Evolutionary conservation across 2,329 filamentous ascomycete genomes (phyloP).

Genomic region (Epichloe bromicola): DNA sequence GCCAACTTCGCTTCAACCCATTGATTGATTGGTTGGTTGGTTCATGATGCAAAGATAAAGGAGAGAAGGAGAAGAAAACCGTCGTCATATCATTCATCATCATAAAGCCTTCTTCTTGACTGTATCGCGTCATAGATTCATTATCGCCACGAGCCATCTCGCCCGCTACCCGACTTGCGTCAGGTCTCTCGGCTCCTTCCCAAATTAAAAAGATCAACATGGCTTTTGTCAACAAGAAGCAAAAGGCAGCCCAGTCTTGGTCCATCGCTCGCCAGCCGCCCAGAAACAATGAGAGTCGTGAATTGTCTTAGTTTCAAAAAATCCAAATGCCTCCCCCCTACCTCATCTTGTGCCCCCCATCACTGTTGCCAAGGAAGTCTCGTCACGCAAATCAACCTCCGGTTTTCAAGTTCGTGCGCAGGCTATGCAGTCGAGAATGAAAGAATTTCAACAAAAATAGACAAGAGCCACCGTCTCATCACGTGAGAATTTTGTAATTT

Average conservation of each 20-base stretch:
- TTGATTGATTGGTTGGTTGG: neutral
- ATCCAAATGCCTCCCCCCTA: neutral
- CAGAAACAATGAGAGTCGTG: neutral
- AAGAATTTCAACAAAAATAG: neutral
- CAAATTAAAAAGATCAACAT: neutral
- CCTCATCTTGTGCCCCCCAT: neutral
- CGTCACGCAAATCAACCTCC: neutral
- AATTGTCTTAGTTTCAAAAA: neutral
- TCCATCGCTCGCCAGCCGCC: neutral
- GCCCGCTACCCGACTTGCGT: neutral
- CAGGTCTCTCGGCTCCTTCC: neutral
- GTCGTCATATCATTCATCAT: constrained; percentile 1
- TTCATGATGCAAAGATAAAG: neutral
- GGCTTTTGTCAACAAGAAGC: neutral
- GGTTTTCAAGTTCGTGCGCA: neutral
- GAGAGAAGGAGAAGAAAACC: neutral
- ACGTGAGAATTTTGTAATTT: neutral
- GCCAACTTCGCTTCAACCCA: neutral
- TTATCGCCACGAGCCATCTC: neutral
- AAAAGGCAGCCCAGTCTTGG: neutral
- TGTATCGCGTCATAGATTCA: constrained; percentile 1
- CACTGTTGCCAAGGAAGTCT: neutral
- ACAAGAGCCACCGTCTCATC: neutral
- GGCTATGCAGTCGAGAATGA: constrained; percentile 1
- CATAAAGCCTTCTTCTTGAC: neutral